These are phyloP conservation scores for Blastomyces silverae DNA, from an alignment of 2,329 filamentous ascomycete genomes.

Conservation along the genomic window DNA sequence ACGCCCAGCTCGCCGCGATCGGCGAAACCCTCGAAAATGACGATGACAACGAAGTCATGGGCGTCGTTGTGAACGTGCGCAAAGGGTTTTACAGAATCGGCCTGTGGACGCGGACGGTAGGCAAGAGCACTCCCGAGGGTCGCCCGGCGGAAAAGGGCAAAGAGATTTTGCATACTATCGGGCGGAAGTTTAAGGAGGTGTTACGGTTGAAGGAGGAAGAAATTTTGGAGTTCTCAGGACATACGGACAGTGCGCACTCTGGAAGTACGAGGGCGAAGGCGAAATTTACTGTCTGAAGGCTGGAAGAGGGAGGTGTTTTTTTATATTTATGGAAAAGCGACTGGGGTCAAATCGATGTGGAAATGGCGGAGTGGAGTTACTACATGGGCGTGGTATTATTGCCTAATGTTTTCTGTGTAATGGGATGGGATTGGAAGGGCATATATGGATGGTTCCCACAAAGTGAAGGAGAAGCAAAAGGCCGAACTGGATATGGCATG, in stretches of 20 bases:
- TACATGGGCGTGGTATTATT: conserved; percentile 2
- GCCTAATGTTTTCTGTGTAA: conserved; percentile 3
- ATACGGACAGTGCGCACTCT: conserved; percentile 86
- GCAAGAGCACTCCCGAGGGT: conserved; percentile 70
- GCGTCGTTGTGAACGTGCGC: conserved; percentile 96
- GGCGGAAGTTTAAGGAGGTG: conserved; percentile 85
- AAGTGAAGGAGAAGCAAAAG: neutral
- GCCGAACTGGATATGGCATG: neutral
- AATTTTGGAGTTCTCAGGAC: conserved; percentile 86
- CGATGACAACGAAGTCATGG: conserved; percentile 93
- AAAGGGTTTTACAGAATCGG: conserved; percentile 98
- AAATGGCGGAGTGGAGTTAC: conserved; percentile 5
- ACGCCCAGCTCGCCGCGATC: conserved; percentile 93
- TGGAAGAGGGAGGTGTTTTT: neutral
- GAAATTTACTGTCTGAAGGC: conserved; percentile 71
- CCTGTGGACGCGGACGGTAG: conserved; percentile 92
- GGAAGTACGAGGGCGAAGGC: conserved; percentile 94
- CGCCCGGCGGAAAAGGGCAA: conserved; percentile 73
- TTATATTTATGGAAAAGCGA: neutral
- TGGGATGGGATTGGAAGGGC: conserved; percentile 2
- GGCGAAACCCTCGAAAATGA: conserved; percentile 96
- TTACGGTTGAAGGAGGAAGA: conserved; percentile 71
- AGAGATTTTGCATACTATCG: conserved; percentile 77
- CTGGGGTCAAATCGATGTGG: neutral
- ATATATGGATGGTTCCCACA: neutral